These are phyloP conservation scores for Cardamine occulta DNA, from an alignment of 345 rosid genomes.

Conservation along the genomic window DNA sequence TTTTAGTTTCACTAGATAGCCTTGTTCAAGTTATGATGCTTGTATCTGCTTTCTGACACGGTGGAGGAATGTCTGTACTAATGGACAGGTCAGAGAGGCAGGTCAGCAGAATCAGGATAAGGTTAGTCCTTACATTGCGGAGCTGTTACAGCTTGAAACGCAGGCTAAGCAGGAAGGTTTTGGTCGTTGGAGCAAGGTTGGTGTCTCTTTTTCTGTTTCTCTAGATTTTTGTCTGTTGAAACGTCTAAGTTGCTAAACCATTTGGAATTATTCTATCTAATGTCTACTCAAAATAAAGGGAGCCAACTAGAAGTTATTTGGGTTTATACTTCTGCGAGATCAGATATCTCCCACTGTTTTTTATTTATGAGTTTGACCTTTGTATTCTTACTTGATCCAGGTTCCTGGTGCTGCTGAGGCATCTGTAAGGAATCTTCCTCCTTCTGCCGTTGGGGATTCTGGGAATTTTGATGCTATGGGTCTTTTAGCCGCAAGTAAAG, in stretches of 20 bases:
- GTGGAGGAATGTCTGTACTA: slow-evolving; percentile 13
- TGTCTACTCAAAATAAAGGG: neutral
- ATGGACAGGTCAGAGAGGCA: slow-evolving; percentile 77
- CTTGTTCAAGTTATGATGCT: slow-evolving; percentile 26
- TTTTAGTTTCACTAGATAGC: slow-evolving; percentile 13
- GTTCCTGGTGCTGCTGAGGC: slow-evolving; percentile 83
- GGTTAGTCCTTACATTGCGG: slow-evolving; percentile 85
- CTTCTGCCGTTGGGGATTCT: slow-evolving; percentile 92
- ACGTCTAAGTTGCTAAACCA: neutral
- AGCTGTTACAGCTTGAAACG: slow-evolving; percentile 66
- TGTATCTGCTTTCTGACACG: slow-evolving; percentile 14
- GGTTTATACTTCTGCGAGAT: slow-evolving; percentile 15
- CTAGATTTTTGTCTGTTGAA: neutral
- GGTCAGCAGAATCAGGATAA: slow-evolving; percentile 86
- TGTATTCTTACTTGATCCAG: slow-evolving; percentile 45
- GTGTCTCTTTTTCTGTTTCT: slow-evolving; percentile 24
- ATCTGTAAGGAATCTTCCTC: slow-evolving; percentile 81
- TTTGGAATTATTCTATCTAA: neutral
- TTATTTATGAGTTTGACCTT: slow-evolving; percentile 9
- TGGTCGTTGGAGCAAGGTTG: slow-evolving; percentile 92
- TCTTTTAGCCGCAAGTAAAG: slow-evolving; percentile 78
- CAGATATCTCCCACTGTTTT: slow-evolving; percentile 8
- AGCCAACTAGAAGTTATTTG: slow-evolving; percentile 10
- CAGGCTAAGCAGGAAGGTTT: slow-evolving; percentile 79
- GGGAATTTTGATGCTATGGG: slow-evolving; percentile 84